Conservation (phyloP, 495 filamentous ascomycete species). For the Penicillium chermesinum region DNA sequence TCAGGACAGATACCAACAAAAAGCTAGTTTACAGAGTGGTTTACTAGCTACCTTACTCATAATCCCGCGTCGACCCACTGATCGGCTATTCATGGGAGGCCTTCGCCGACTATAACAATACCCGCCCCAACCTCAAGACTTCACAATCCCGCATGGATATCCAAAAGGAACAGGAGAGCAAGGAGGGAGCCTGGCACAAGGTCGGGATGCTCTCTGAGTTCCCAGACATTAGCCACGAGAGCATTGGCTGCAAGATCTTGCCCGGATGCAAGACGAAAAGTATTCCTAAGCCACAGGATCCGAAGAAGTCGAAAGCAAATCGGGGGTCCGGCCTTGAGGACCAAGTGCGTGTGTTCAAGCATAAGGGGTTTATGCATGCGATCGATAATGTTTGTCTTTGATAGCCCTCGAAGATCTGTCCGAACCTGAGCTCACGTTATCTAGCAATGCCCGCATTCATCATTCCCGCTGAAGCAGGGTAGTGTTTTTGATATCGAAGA, state of each 20-base stretch:
- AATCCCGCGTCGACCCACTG: too few species aligned
- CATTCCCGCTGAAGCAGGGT: conserved; percentile 42
- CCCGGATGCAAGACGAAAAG: conserved; percentile 45
- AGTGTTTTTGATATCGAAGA: conserved; percentile 50
- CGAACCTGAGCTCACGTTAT: background rate
- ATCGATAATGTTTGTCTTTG: conserved; percentile 44
- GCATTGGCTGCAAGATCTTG: conserved; percentile 24
- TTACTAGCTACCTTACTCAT: too few species aligned
- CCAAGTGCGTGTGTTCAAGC: conserved; percentile 46
- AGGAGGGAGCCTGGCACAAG: background rate
- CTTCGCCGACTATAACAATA: background rate
- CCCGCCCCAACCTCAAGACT: background rate
- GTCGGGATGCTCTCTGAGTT: background rate
- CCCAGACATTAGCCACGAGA: conserved; percentile 8
- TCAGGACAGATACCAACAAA: too few species aligned
- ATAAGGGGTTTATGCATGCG: conserved; percentile 43
- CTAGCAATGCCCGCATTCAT: conserved; percentile 49
- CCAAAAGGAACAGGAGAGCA: background rate
- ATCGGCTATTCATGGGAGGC: background rate
- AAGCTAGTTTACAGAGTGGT: too few species aligned
- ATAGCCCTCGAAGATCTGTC: background rate
- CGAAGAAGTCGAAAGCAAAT: conserved; percentile 24
- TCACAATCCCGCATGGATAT: background rate
- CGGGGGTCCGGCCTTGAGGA: conserved; percentile 35
- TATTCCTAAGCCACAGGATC: conserved; percentile 31